Evolutionary conservation across 2,329 filamentous ascomycete species (phyloP), one percentile per base, ranked within the genome.

Genomic region (Aspergillus sp.): DNA sequence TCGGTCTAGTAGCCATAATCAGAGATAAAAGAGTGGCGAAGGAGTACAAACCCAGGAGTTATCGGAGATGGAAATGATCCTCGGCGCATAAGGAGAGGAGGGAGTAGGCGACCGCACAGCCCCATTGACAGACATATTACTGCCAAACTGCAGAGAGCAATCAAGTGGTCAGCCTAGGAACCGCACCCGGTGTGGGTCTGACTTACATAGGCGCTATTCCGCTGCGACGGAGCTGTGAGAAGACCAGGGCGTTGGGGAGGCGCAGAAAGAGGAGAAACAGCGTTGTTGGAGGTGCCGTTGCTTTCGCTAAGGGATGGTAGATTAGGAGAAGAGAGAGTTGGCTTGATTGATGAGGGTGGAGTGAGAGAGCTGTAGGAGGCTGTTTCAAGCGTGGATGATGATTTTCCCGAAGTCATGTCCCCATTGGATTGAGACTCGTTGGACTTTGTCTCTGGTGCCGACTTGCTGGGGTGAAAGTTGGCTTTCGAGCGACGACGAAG

Each of bases 41-140:
- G 30, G 52, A 39, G n/a, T 61, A 81, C 88, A 69, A 85, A 96
- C 92, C 90, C 92, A 96, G 60, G 91, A 88, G 67, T 90, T 91
- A 65, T 97, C 91, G 9, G 86, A 82, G 41, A 97, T 82, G 36
- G 93, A 97, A 47, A 89, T 80, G 41, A 97, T 86, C 68, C 87
- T 87, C 23, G 94, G 93, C 30, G 92, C 90, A 77, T 91, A 94
- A 47, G 89, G 87, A 57, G 92, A 97, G 17, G 88, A 84, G 7
- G 89, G 86, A 63, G 85, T 78, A 64, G 80, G 83, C 58, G 78
- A 81, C 71, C 84, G 85, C 54, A 75, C 72, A 43, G 65, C 65
- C 47, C 72, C 70, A 69, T 74, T 77, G 49, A 73, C 65, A 1
- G 73, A 73, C 5, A 70, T 69, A 4, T 68, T 63, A 57, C 70